A percentile compares a stretch with the other conserved stretches of the same genome.
phyloP scores from a whole-genome alignment of 148 eudicot genomes.

The Fallopia convolvulus region DNA sequence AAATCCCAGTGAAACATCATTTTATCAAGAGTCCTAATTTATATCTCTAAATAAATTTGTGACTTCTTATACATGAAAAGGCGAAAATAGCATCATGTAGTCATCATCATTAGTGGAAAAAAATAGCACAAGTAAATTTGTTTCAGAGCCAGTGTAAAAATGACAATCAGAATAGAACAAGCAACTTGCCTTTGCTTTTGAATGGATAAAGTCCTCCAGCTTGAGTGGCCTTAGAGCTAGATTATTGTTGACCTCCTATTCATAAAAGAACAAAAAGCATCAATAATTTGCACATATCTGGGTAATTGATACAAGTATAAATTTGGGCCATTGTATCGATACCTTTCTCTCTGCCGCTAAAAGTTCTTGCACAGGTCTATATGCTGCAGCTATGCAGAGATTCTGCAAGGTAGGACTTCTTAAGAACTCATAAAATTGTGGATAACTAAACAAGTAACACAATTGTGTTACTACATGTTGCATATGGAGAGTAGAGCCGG shows the following conservation, averaged over 20 bases:
- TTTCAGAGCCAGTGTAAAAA: background rate
- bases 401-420: slow-evolving; percentile 40
- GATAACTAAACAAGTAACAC: background rate
- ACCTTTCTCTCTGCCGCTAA: slow-evolving; percentile 79
- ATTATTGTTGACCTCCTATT: slow-evolving; percentile 38
- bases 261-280: background rate
- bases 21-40: background rate
- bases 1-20: background rate
- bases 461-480: background rate
- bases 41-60: no score
- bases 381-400: slow-evolving; percentile 92
- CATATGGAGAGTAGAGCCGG: background rate
- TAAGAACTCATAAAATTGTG: background rate
- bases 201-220: slow-evolving; percentile 76
- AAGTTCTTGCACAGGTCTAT: slow-evolving; percentile 95
- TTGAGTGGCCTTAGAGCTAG: slow-evolving; percentile 56
- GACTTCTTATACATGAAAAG: no score
- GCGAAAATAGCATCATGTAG: no score
- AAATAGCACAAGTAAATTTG: background rate
- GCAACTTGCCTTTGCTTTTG: slow-evolving; percentile 70
- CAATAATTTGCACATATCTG: background rate
- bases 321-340: background rate
- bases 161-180: background rate
- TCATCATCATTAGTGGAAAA: no score
- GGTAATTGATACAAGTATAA: background rate